Base-by-base conservation (phyloP, 1,139 yeast genomes). In the Wickerhamomyces sp. region DNA sequence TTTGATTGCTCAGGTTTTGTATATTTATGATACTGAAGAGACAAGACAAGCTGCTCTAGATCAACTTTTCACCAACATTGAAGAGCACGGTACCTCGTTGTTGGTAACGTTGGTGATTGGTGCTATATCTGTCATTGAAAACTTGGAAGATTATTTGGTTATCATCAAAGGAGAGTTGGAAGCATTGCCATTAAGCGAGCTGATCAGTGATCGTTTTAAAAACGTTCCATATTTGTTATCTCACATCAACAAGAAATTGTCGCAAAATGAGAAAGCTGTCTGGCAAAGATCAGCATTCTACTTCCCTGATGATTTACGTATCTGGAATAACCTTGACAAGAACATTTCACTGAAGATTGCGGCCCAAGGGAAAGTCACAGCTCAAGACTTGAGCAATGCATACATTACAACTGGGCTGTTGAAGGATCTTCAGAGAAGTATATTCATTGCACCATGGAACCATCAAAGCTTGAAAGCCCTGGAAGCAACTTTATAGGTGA, bases 41-140 rank as follows among this genome's bases (percentile, higher is more conserved):
- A 81, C 93, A 8, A 81, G 79, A 47, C 86, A 82, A 53, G 93
- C 91, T 2, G 95, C 96, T 0, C 61, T 88, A 43, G 90, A 84
- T 57, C 90, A 84, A 59, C 61, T 85, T 41, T 77, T 82, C 57
- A 73, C 76, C 11, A 79, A 75, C 57, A 78, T 90, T 40, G 84
- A 78, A 50, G 72, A 68, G 13, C 66, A 78, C 46, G 95, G 94
- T 0, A 71, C 85, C 2, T 77, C 88, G 1, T 66, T 88, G 40
- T 61, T 79, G 31, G 79, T 87, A 9, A 81, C 87, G 0, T 63
- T 90, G 44, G 78, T 90, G 0, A 70, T 91, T 40, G 96, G 96
- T 7, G 93, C 95, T 0, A 81, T 91, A 38, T 81, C 95, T 0
- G 63, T 91, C 7, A 72, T 79, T 14, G 90, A 87, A 43, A 68